Percentiles rank a stretch among this genome's conserved stretches.
Evolutionary conservation across 2,329 filamentous ascomycete genomes (phyloP).

Genomic region (Diatrype stigma): DNA sequence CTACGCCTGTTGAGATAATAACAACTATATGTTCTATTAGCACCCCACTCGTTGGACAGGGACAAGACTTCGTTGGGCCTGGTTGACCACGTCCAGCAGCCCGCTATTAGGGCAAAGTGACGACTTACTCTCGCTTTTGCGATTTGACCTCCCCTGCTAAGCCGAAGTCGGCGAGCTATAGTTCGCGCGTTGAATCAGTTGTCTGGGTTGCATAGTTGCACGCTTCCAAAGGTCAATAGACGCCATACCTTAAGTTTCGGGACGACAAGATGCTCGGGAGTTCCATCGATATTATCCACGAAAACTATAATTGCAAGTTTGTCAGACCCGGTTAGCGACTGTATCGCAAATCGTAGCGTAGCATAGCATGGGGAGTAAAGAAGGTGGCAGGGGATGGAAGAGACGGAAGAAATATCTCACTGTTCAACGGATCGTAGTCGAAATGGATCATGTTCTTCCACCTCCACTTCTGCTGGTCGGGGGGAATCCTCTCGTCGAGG

Average conservation of each 20-base stretch:
- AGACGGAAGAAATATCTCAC: too few relatives aligned
- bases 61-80: too few relatives aligned
- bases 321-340: not conserved
- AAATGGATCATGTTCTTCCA: not conserved
- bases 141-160: not conserved
- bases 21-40: not conserved
- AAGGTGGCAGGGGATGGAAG: too few relatives aligned
- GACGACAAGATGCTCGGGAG: not conserved
- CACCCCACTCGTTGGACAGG: too few relatives aligned
- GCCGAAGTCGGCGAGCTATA: not conserved
- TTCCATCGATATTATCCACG: not conserved
- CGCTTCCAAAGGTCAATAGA: not conserved
- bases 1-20: not conserved
- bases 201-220: too few relatives aligned
- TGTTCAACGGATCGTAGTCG: not conserved
- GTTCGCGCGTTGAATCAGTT: not conserved
- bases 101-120: too few relatives aligned
- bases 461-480: not conserved
- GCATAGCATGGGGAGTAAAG: not conserved
- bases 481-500: not conserved
- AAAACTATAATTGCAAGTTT: not conserved
- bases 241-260: not conserved
- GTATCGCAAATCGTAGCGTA: not conserved
- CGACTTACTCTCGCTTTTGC: not conserved
- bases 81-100: too few relatives aligned